phyloP scores from a whole-genome alignment of 495 filamentous ascomycete species.

The Bacidia rubella region DNA sequence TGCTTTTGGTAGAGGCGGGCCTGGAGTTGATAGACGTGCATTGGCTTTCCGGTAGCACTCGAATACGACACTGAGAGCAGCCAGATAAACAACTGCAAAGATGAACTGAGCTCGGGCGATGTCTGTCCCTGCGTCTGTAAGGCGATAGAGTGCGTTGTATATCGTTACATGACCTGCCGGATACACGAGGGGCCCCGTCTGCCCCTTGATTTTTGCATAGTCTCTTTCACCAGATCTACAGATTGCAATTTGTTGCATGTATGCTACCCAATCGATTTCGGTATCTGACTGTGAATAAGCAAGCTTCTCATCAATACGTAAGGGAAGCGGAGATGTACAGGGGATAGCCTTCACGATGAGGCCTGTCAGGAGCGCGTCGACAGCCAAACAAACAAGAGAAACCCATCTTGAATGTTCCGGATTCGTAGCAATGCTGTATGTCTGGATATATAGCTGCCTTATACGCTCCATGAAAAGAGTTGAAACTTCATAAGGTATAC shows the following conservation, averaged over 20 bases:
- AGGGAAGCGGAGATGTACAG: conserved; percentile 43
- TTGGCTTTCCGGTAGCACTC: conserved; percentile 66
- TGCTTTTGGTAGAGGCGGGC: background rate
- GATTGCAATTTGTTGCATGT: conserved; percentile 83
- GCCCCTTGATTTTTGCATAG: conserved; percentile 73
- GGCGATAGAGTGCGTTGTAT: conserved; percentile 62
- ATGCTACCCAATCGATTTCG: conserved; percentile 94
- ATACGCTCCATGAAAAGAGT: background rate
- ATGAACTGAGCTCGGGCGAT: conserved; percentile 68
- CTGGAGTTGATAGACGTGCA: conserved; percentile 24
- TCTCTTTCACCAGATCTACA: conserved; percentile 75
- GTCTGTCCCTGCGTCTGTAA: conserved; percentile 64
- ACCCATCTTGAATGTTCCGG: conserved; percentile 49
- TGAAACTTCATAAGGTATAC: too few relatives aligned
- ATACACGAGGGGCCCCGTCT: conserved; percentile 52
- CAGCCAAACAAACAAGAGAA: conserved; percentile 51
- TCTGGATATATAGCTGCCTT: conserved; percentile 11
- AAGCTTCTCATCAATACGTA: background rate
- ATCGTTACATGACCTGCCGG: conserved; percentile 87
- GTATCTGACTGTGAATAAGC: conserved; percentile 55
- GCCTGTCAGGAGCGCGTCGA: conserved; percentile 58
- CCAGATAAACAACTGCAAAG: conserved; percentile 67
- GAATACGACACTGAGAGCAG: conserved; percentile 61
- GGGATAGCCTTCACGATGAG: conserved; percentile 74
- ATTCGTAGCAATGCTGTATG: conserved; percentile 30